phyloP scores from a whole-genome alignment of 352 stramenopile species.

The Globisporangium alternatum region DNA sequence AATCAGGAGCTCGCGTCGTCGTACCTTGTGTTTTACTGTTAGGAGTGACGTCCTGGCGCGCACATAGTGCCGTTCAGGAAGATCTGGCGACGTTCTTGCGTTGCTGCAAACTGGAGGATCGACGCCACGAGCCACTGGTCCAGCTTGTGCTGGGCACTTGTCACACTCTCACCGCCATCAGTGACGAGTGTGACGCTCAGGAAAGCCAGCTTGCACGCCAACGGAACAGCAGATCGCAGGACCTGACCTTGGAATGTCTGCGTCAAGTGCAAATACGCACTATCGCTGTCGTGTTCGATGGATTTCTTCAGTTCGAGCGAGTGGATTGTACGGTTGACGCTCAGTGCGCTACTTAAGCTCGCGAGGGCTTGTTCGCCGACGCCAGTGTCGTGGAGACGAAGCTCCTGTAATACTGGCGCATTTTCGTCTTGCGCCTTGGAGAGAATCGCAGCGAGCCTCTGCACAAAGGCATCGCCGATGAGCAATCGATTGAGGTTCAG shows the following conservation, averaged over 20 bases:
- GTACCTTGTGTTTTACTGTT: no score
- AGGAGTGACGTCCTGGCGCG: slow-evolving; percentile 8
- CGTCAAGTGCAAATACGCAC: neutral
- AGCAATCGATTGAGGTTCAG: slow-evolving; percentile 9
- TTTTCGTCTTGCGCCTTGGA: neutral
- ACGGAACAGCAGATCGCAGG: neutral
- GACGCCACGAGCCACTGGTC: slow-evolving; percentile 1
- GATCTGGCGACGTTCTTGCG: neutral
- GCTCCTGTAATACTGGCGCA: slow-evolving; percentile 5
- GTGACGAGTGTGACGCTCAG: neutral
- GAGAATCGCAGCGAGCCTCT: neutral
- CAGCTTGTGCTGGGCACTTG: neutral
- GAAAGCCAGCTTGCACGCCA: neutral
- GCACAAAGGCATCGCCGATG: neutral
- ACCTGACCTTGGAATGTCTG: neutral
- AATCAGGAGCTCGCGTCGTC: neutral
- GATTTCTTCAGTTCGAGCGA: slow-evolving; percentile 3
- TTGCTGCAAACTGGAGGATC: slow-evolving; percentile 7
- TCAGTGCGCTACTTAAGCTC: neutral
- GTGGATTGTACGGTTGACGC: neutral
- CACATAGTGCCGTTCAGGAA: slow-evolving; percentile 2
- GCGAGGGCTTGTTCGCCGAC: neutral
- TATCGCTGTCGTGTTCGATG: no score
- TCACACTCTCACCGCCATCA: neutral
- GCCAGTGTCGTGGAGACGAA: slow-evolving; percentile 7